Percentiles rank a stretch among this genome's conserved stretches.
Evolutionary conservation across 1,284 basidiomycete species (phyloP).

Genomic region (Sanghuangporus weigelae): DNA sequence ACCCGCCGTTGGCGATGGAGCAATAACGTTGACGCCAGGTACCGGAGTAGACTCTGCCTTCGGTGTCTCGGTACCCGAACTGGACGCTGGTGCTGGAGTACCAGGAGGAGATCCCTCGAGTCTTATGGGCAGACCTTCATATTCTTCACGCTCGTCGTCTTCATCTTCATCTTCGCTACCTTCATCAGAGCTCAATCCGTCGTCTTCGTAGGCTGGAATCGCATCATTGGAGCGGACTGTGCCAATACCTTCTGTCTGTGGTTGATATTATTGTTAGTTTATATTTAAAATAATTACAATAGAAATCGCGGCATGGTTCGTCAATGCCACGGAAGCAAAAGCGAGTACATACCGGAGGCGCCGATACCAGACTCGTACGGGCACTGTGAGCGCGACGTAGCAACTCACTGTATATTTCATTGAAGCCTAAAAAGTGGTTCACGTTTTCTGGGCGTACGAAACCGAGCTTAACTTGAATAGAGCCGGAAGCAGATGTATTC

Average conservation of each 20-base stretch:
- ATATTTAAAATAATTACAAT: neutral
- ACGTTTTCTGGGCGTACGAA: constrained; percentile 52
- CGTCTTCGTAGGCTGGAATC: constrained; percentile 63
- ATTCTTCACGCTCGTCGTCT: constrained; percentile 25
- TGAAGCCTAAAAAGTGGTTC: constrained; percentile 36
- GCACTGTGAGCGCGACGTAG: constrained; percentile 51
- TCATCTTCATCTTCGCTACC: constrained; percentile 33
- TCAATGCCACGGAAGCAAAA: neutral
- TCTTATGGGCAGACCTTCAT: neutral
- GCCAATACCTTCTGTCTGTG: constrained; percentile 83
- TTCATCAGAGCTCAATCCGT: constrained; percentile 62
- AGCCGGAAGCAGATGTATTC: constrained; percentile 54
- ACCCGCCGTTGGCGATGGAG: constrained; percentile 6
- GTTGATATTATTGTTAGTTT: neutral
- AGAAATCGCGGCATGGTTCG: neutral
- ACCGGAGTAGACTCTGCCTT: neutral
- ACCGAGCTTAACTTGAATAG: constrained; percentile 71
- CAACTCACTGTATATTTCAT: constrained; percentile 61
- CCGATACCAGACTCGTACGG: constrained; percentile 58
- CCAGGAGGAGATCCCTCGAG: neutral
- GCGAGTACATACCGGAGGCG: constrained; percentile 65
- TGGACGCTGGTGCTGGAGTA: neutral
- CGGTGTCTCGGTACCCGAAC: neutral
- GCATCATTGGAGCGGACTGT: constrained; percentile 68
- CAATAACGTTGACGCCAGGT: constrained; percentile 8